Evolutionary conservation across 1,284 basidiomycete genomes (phyloP).

Genomic region (Tetrapyrgos nigripes): DNA sequence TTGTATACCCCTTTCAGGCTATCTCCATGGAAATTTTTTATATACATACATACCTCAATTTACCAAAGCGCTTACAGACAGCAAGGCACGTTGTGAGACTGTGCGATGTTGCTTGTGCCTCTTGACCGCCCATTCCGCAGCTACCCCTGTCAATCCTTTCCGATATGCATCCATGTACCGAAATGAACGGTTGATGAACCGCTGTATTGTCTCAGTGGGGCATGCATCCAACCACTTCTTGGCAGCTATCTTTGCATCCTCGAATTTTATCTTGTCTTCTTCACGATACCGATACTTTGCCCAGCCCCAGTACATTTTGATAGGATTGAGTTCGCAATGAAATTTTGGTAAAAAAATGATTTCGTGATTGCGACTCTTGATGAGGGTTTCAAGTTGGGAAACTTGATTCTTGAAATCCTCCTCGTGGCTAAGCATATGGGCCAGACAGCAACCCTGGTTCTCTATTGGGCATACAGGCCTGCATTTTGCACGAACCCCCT

Average conservation of each 20-base stretch:
- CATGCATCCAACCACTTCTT: slow-evolving; percentile 4
- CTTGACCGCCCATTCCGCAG: slow-evolving; percentile 23
- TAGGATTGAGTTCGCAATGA: background rate
- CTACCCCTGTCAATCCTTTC: slow-evolving; percentile 17
- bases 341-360: too few relatives aligned
- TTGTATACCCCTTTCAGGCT: too few relatives aligned
- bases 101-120: slow-evolving; percentile 19
- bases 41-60: too few relatives aligned
- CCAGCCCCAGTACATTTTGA: slow-evolving; percentile 5
- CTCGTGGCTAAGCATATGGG: slow-evolving; percentile 19
- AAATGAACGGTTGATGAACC: too few relatives aligned
- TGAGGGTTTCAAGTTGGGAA: too few relatives aligned
- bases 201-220: slow-evolving; percentile 2
- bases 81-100: slow-evolving; percentile 17
- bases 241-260: background rate
- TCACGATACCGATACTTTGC: slow-evolving; percentile 3
- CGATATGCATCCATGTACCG: slow-evolving; percentile 22
- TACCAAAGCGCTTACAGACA: background rate
- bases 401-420: too few relatives aligned
- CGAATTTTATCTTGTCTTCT: background rate
- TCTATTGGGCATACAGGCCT: too few relatives aligned
- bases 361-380: too few relatives aligned
- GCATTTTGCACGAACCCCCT: too few relatives aligned
- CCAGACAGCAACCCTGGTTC: slow-evolving; percentile 26
- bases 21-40: too few relatives aligned